A percentile compares a stretch with the other conserved stretches of the same genome.
Evolutionary conservation across 1,284 basidiomycete species (phyloP).

Genomic region (Irpex sp.): DNA sequence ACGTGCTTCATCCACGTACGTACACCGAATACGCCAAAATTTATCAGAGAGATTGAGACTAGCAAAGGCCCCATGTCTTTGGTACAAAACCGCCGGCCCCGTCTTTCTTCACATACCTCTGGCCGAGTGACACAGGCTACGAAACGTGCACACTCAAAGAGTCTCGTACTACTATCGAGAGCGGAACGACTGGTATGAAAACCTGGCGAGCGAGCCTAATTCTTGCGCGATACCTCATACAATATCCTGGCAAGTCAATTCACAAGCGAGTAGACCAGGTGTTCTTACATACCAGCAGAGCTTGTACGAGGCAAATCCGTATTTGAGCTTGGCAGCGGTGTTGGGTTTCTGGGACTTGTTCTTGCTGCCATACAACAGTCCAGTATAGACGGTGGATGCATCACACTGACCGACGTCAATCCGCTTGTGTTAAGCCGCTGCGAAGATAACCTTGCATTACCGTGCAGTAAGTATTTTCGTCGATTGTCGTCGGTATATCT

Average conservation of each 20-base stretch:
- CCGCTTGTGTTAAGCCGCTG: slow-evolving; percentile 63
- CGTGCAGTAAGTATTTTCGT: slow-evolving; percentile 53
- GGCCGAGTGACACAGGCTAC: slow-evolving; percentile 34
- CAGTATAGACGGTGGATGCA: neutral
- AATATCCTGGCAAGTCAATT: slow-evolving; percentile 40
- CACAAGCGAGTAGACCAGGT: neutral
- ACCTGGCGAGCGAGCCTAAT: slow-evolving; percentile 73
- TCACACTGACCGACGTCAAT: slow-evolving; percentile 62
- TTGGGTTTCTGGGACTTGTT: slow-evolving; percentile 68
- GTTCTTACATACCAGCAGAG: slow-evolving; percentile 33
- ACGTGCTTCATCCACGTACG: slow-evolving; percentile 15
- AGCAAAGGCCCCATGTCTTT: slow-evolving; percentile 10
- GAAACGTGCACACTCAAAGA: slow-evolving; percentile 59
- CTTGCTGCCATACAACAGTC: slow-evolving; percentile 48
- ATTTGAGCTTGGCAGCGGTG: slow-evolving; percentile 71
- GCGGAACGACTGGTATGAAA: slow-evolving; percentile 71
- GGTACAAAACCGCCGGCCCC: slow-evolving; percentile 34
- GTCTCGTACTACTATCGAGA: slow-evolving; percentile 66
- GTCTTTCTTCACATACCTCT: slow-evolving; percentile 67
- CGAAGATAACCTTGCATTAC: slow-evolving; percentile 48
- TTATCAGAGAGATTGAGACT: neutral
- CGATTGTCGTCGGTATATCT: slow-evolving; percentile 5
- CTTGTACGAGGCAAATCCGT: slow-evolving; percentile 43
- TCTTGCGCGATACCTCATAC: slow-evolving; percentile 60
- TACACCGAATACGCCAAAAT: neutral